Evolutionary conservation across 2,329 filamentous ascomycete species (phyloP), one percentile per base, ranked within the genome.

Genomic region (Neocatenulostroma microsporum): DNA sequence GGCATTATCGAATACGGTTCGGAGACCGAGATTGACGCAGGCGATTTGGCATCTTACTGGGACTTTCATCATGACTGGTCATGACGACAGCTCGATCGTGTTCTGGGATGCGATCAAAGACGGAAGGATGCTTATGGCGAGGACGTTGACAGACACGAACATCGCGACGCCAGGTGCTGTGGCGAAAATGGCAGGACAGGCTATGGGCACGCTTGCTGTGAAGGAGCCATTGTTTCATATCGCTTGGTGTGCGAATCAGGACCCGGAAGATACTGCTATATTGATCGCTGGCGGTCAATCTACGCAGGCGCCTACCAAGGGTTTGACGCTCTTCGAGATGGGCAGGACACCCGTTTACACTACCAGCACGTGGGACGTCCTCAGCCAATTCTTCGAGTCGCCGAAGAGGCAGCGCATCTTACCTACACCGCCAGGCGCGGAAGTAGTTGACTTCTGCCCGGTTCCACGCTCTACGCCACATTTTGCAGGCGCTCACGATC

Each of bases 41-140:
- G 88, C 86, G 1, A 61, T 89, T 12, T 98, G 89, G 88, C 91
- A 98, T 63, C 91, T 91, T 0, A 94, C 85, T 1, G 91, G 88
- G 0, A 93, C 85, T 0, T 94, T 94, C 53, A 66, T 95, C 24
- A 58, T 91, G 47, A 94, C 86, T 0, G 84, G 80, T 1, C 84
- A 95, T 55, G 87, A 94, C 38, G 91, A 98, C 57, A 82, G 83
- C 21, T 94, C 85, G 50, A 67, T 98, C 30, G 89, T 94, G 0
- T 82, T 96, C 49, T 98, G 89, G 88, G 91, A 98, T 59, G 54
- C 52, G 2, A 40, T 55, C 33, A 93, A 87, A 52, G 89, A 96
- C 55, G 86, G 85, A 6, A 78, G 84, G 39, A 67, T 94, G 24
- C 66, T 98, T 5, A 78, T 86, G 69, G 88, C 89, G 3, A 73